Percentiles rank a stretch among this genome's conserved stretches.
These are phyloP conservation scores for Collybiopsis luxurians DNA, from an alignment of 768 basidiomycete genomes.

Conservation along the genomic window DNA sequence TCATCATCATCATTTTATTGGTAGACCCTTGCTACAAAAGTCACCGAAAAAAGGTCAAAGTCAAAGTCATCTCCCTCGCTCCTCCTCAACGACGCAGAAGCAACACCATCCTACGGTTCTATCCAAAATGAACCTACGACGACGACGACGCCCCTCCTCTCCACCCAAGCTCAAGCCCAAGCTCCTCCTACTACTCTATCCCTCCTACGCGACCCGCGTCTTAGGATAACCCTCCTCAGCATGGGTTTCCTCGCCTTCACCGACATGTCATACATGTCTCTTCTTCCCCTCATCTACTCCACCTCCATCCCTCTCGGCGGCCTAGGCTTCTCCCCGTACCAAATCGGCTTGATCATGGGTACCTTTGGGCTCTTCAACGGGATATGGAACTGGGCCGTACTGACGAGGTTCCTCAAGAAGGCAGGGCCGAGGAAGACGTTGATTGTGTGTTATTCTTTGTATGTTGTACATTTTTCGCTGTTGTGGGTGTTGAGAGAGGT, in stretches of 20 bases:
- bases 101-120: background rate
- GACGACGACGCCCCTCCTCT: background rate
- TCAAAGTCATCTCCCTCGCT: too few species aligned
- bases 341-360: constrained; percentile 49
- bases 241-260: constrained; percentile 26
- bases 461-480: constrained; percentile 19
- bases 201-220: constrained; percentile 19
- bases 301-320: constrained; percentile 52
- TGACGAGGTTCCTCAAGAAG: constrained; percentile 47
- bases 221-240: constrained; percentile 22
- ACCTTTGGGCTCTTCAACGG: constrained; percentile 51
- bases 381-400: constrained; percentile 48
- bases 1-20: background rate
- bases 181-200: constrained; percentile 15
- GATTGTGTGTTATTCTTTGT: constrained; percentile 28
- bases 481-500: constrained; percentile 13
- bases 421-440: constrained; percentile 56
- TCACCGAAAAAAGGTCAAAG: background rate
- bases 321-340: constrained; percentile 46
- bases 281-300: constrained; percentile 30
- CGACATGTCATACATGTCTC: constrained; percentile 24
- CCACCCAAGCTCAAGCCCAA: background rate
- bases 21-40: background rate
- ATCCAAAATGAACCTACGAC: background rate
- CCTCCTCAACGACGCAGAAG: background rate